These are phyloP conservation scores for Elaeis guineensis DNA, from an alignment of 176 grass and related monocot genomes.

Conservation along the genomic window DNA sequence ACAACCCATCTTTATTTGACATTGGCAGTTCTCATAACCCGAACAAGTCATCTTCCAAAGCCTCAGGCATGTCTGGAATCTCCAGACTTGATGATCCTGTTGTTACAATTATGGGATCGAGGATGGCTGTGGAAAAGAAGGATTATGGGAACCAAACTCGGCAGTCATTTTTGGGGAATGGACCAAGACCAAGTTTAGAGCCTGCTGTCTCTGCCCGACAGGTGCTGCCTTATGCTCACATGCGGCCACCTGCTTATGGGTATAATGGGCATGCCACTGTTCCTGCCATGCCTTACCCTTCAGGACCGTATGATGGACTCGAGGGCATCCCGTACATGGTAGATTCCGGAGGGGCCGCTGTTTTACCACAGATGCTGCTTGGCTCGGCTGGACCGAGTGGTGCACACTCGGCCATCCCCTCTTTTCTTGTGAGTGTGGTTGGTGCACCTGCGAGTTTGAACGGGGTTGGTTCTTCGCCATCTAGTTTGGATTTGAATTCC, in stretches of 20 bases:
- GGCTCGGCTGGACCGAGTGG: neutral
- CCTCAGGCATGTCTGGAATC: neutral
- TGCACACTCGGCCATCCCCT: neutral
- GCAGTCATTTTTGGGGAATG: slow-evolving; percentile 3
- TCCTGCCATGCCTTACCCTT: neutral
- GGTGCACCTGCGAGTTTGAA: neutral
- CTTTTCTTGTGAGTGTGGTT: neutral
- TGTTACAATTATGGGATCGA: neutral
- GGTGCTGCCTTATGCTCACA: neutral
- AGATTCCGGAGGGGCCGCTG: neutral
- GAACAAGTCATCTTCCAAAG: neutral
- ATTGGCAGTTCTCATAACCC: neutral
- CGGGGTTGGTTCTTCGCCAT: neutral
- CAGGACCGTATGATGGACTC: slow-evolving; percentile 1
- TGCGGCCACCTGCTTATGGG: neutral
- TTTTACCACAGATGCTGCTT: neutral
- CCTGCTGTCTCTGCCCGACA: neutral
- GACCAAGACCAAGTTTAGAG: neutral
- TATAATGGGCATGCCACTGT: neutral
- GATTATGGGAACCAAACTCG: neutral
- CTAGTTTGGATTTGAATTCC: slow-evolving; percentile 8
- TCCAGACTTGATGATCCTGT: neutral
- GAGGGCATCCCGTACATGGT: slow-evolving; percentile 12
- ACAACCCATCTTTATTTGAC: neutral
- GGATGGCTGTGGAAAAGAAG: neutral